Evolutionary conservation across 768 basidiomycete species (phyloP), one percentile per base, ranked within the genome.

Genomic region (Rhodosporidiobolus odoratus): DNA sequence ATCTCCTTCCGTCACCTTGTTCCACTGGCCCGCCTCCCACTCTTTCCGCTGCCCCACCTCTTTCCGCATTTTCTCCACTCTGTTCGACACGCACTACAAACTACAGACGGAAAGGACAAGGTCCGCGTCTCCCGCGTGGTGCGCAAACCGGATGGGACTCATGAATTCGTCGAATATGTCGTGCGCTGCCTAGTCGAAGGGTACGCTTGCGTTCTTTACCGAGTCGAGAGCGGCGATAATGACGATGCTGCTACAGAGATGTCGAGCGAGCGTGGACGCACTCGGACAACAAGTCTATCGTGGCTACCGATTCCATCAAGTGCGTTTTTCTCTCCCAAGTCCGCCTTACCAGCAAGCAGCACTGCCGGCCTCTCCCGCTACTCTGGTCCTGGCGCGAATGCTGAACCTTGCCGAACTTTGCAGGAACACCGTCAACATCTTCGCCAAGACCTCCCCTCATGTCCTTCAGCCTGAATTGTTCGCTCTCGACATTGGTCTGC

Each of bases 111-210:
- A 17, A 97, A 97, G 81, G 88, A 91, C 80, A 87, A 88, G 73
- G 85, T 98, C 23, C 85, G 92, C 32, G 89, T 98, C 52, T 85
- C 91, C 73, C 86, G 94, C 38, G 84, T 95, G 65, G 91, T 94
- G 30, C 84, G 92, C 19, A 65, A 63, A 35, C 54, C 65, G 35
- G 75, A 65, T 60, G 66, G 76, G 81, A 68, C 64, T 25, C 89
- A 93, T 76, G 83, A 87, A 41, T 80, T 93, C 16, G 90, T 88
- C 37, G 92, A 95, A 79, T 94, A 94, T 81, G 88, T 87, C 71
- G 89, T 94, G 32, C 83, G 85, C 12, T 84, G 86, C 4, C 82
- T 95, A 62, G 80, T 97, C 16, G 92, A 96, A 79, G 94, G 94
- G 89, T 89, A 78, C 73, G 78, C 61, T 32, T 23, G 7, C 30